Conservation (phyloP, 2,329 filamentous ascomycete species). For the Podosphaera leucotricha region DNA sequence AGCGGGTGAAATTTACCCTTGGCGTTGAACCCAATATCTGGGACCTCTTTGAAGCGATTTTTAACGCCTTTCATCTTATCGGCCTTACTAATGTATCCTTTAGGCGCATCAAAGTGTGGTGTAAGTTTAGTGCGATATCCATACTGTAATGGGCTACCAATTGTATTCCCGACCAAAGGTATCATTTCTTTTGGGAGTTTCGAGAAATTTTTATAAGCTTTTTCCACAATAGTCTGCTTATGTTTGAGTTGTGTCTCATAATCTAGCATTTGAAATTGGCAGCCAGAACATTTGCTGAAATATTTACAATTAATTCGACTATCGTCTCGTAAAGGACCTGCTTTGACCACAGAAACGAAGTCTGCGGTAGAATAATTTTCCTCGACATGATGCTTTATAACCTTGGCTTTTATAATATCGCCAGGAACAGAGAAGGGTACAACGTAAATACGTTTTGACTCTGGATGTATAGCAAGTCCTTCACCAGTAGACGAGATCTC, state of each 20-base stretch:
- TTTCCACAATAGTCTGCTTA: slow-evolving; percentile 71
- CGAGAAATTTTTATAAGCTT: slow-evolving; percentile 81
- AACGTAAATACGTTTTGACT: slow-evolving; percentile 46
- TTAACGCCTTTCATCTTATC: slow-evolving; percentile 26
- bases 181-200: slow-evolving; percentile 52
- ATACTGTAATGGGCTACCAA: slow-evolving; percentile 75
- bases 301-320: slow-evolving; percentile 59
- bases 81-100: slow-evolving; percentile 23
- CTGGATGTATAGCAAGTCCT: slow-evolving; percentile 52
- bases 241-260: slow-evolving; percentile 67
- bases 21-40: slow-evolving; percentile 71
- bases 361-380: slow-evolving; percentile 55
- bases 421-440: slow-evolving; percentile 78
- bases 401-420: slow-evolving; percentile 55
- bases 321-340: slow-evolving; percentile 57
- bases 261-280: slow-evolving; percentile 92
- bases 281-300: slow-evolving; percentile 71
- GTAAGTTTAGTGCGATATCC: slow-evolving; percentile 93
- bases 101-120: slow-evolving; percentile 75
- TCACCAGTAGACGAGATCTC: slow-evolving; percentile 82
- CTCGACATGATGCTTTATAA: slow-evolving; percentile 43
- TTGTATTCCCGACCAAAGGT: slow-evolving; percentile 58
- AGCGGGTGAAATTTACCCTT: slow-evolving; percentile 63
- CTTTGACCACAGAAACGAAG: slow-evolving; percentile 51
- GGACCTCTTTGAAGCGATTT: slow-evolving; percentile 36